phyloP scores from a whole-genome alignment of 1,139 yeast species.

The Hanseniaspora sp. region DNA sequence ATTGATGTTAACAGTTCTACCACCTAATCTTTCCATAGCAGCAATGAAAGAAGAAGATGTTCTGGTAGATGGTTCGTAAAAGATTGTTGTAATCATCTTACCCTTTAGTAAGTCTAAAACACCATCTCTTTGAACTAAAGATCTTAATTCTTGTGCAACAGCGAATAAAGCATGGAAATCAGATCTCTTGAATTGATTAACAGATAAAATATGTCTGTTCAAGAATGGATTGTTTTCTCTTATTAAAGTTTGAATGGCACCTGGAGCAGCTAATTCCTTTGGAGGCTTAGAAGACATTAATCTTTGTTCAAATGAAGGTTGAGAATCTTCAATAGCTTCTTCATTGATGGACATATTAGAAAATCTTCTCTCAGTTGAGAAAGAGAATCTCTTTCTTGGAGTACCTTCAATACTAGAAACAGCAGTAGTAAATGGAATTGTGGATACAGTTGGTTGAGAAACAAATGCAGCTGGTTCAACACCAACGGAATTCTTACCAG shows the following conservation, averaged over 20 bases:
- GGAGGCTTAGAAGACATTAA: conserved; percentile 68
- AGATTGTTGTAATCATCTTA: conserved; percentile 84
- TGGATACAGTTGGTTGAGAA: conserved; percentile 18
- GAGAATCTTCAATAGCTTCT: conserved; percentile 51
- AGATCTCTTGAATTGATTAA: conserved; percentile 71
- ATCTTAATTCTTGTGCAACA: conserved; percentile 95
- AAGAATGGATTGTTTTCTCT: conserved; percentile 79
- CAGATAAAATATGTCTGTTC: conserved; percentile 78
- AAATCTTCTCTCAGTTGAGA: conserved; percentile 40
- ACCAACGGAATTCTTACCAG: conserved; percentile 45
- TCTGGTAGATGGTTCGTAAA: conserved; percentile 97
- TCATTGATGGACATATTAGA: conserved; percentile 34
- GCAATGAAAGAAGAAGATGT: conserved; percentile 95
- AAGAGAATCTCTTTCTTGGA: conserved; percentile 34
- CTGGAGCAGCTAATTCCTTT: conserved; percentile 59
- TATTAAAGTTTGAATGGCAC: conserved; percentile 63
- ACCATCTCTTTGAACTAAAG: conserved; percentile 94
- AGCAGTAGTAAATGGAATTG: conserved; percentile 17
- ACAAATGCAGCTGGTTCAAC: conserved; percentile 26
- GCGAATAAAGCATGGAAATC: conserved; percentile 88
- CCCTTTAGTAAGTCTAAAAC: conserved; percentile 83
- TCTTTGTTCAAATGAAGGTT: conserved; percentile 30
- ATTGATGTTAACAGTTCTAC: conserved; percentile 82
- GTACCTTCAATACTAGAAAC: conserved; percentile 23
- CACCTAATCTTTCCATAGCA: conserved; percentile 99